Evolutionary conservation across 192 early-diverging fungal species (phyloP).

Genomic region (Entomortierella chlamydospora): DNA sequence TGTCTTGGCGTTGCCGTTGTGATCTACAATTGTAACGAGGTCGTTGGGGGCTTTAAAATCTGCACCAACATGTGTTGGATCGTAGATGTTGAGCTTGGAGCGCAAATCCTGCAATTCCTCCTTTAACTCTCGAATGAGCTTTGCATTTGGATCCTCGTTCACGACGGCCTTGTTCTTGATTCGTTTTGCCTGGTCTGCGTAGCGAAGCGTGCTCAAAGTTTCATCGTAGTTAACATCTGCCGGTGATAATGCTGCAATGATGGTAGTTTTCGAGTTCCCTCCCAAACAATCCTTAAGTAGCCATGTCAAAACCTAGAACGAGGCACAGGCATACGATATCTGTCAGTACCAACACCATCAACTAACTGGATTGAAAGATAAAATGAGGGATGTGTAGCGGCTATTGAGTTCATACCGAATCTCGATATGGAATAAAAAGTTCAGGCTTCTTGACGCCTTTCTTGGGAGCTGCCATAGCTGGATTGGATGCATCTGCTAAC

Average conservation of each 20-base stretch:
- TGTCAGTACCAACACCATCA: too few relatives aligned
- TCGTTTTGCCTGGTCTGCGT: constrained; percentile 90
- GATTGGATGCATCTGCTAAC: constrained; percentile 76
- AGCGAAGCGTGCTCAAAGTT: constrained; percentile 87
- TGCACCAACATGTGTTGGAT: constrained; percentile 45
- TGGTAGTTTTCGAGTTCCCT: constrained; percentile 86
- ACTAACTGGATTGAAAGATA: too few relatives aligned
- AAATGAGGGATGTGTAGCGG: too few relatives aligned
- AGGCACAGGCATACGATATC: too few relatives aligned
- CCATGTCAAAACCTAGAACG: constrained; percentile 82
- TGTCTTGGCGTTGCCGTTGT: constrained; percentile 55
- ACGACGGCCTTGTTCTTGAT: constrained; percentile 93
- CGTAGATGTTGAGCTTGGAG: constrained; percentile 62
- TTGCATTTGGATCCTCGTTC: constrained; percentile 88
- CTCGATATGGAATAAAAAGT: constrained; percentile 89
- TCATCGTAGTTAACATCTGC: constrained; percentile 76
- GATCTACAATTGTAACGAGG: constrained; percentile 58
- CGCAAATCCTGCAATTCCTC: constrained; percentile 80
- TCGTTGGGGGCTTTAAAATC: constrained; percentile 41
- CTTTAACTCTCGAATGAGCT: constrained; percentile 84
- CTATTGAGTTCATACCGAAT: constrained; percentile 76
- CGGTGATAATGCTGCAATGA: constrained; percentile 85
- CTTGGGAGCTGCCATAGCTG: constrained; percentile 36
- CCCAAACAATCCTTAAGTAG: constrained; percentile 86
- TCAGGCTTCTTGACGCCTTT: constrained; percentile 50